Base-by-base conservation (phyloP, 2,329 filamentous ascomycete species). In the Fusarium protoensiforme region DNA sequence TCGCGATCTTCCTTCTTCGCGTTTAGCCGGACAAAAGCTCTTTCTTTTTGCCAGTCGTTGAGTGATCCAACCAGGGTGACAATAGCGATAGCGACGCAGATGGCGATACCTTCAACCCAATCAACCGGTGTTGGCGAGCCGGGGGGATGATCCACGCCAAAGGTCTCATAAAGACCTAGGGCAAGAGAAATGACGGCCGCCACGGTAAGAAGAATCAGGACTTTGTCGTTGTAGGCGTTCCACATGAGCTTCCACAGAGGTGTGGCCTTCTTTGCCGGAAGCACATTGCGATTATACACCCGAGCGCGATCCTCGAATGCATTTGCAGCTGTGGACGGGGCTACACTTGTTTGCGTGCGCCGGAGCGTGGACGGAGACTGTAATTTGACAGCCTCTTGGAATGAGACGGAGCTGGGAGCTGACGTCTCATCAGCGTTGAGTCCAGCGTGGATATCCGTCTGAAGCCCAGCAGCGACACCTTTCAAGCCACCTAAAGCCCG, bases 11-110 rank as follows among this genome's bases (percentile, higher is more conserved):
- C 87, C 81, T 92, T 91, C 83, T 90, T 84, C 57, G 76, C 81
- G 77, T 91, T 92, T 13, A 92, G 84, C 73, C 87, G 89, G 65
- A 87, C 86, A 79, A 92, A 92, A 71, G 91, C 89, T 39, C 88
- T 84, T 79, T 92, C 89, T 80, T 91, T 92, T 74, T 92, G 88
- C 86, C 88, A 92, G 78, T 92, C 90, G 75, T 92, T 92, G 33
- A 87, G 78, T n/a, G 89, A 88, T 5, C 46, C 46, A 51, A 51
- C 46, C 22, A 27, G 22, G 24, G 8, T 10, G 46, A 51, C 46
- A 29, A 51, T 51, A 24, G 24, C 24, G 46, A 51, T 51, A 8
- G 46, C 46, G 22, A 51, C 46, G n/a, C 46, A 51, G 9, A 51
- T 51, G 18, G 46, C 46, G 16, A 51, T 24, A 16, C 46, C 46